A percentile compares a stretch with the other conserved stretches of the same genome.
Conservation (phyloP, 228 moss, liverwort and hornwort species). For the Sphagnum magellanicum region DNA sequence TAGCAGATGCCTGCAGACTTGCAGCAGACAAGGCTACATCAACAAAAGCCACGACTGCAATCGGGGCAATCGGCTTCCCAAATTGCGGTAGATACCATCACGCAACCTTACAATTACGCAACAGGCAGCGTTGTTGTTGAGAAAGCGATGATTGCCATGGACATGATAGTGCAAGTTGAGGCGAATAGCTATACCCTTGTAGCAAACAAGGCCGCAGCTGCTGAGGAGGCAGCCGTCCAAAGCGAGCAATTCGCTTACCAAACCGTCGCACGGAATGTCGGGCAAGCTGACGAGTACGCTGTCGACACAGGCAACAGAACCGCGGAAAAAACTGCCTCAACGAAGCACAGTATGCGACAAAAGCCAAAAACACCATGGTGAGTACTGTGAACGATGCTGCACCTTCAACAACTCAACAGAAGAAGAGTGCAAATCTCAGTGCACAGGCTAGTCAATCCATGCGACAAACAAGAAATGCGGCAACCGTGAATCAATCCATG, state of each 20-base stretch:
- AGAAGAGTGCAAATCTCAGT: no score
- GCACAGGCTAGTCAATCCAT: no score
- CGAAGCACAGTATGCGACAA: constrained; percentile 13
- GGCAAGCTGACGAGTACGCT: not conserved
- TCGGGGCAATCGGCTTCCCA: not conserved
- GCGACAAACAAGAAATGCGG: no score
- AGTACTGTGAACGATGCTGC: no score
- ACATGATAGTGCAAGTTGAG: not conserved
- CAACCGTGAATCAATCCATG: no score
- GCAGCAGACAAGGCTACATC: constrained; percentile 13
- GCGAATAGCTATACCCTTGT: not conserved
- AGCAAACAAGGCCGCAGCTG: constrained; percentile 5
- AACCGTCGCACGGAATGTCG: not conserved
- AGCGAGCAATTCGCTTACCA: not conserved
- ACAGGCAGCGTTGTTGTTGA: not conserved
- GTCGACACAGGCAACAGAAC: not conserved
- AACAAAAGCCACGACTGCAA: constrained; percentile 11
- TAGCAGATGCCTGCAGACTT: constrained; percentile 2
- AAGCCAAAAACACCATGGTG: no score
- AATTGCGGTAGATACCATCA: not conserved
- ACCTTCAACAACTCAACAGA: no score
- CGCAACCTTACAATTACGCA: not conserved
- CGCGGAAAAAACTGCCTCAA: constrained; percentile 8
- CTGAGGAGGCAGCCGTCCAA: constrained; percentile 8
- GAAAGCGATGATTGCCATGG: not conserved